Evolutionary conservation across 2,329 filamentous ascomycete genomes (phyloP), one percentile per base, ranked within the genome.

Genomic region (Trichophyton mentagrophytes): DNA sequence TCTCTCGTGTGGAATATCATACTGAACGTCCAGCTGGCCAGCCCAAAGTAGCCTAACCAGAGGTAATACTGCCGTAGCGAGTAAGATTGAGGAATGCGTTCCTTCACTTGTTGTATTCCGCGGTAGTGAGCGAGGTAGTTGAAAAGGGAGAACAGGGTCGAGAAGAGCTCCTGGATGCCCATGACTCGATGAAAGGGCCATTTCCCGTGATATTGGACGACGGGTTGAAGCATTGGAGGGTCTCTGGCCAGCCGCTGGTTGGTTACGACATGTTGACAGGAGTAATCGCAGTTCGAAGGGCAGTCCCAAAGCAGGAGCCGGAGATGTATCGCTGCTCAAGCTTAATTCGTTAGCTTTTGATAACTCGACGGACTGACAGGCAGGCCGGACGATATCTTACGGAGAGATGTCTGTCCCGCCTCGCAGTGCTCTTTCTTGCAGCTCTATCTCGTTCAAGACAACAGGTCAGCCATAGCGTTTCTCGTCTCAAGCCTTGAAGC

Each of bases 141-240:
- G 70, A 95, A 83, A 58, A 96, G 80, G 65, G 89, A 95, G 80
- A 96, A 99, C 70, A 96, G 79, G 66, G 97, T 92, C 58, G 86
- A 90, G 73, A 91, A 90, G 62, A 92, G 90, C 77, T 99, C 93
- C 77, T 99, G 93, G 78, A 96, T 87, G 72, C 93, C 93, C 60
- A 95, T 76, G 69, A 96, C 82, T 66, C 93, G 88, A 73, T 86
- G 80, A 77, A 99, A 99, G 44, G 93, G 93, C 93, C 93, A 99
- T 82, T 99, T 99, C 36, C 93, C 93, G 77, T 99, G 90, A 79
- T 91, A 99, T 76, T 99, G 93, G 61, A 92, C 86, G 57, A 96
- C 75, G 9, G 85, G 82, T 33, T 84, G 73, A 64, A 82, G 76
- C 77, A 85, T 85, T 0, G 82, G 82, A 38, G 83, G 82, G 63